Percentiles rank a stretch among this genome's conserved stretches.
Conservation (phyloP, 441 rosid species). For the Bruguiera hainesii region DNA sequence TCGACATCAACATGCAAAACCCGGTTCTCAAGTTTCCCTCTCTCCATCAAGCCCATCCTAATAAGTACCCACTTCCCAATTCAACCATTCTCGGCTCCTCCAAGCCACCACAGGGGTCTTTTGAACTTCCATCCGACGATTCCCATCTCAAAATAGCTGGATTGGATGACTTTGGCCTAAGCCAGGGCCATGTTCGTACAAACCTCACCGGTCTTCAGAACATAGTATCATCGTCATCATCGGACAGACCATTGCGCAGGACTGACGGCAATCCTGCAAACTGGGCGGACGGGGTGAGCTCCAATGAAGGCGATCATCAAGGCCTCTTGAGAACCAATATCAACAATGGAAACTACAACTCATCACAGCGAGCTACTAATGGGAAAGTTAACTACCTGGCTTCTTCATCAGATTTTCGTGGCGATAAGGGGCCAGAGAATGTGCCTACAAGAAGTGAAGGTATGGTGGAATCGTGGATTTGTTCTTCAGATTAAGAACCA, state of each 20-base stretch:
- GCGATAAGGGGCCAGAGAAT: conserved; percentile 37
- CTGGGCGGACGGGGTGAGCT: conserved; percentile 31
- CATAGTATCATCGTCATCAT: conserved; percentile 23
- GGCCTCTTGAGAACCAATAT: conserved; percentile 32
- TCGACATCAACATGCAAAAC: conserved; percentile 45
- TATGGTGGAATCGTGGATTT: conserved; percentile 85
- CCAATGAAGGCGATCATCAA: conserved; percentile 27
- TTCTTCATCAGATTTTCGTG: conserved; percentile 34
- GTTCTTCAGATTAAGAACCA: conserved; percentile 53
- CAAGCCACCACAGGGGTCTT: conserved; percentile 18
- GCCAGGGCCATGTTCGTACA: conserved; percentile 29
- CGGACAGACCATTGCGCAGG: conserved; percentile 25
- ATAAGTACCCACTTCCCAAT: conserved; percentile 39
- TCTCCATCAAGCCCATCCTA: conserved; percentile 47
- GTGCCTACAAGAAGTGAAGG: conserved; percentile 48
- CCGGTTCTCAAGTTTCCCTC: conserved; percentile 59
- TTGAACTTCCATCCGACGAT: conserved; percentile 21
- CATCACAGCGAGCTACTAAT: conserved; percentile 23
- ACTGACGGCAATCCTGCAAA: conserved; percentile 21
- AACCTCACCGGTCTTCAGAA: conserved; percentile 29
- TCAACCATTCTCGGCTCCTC: conserved; percentile 31
- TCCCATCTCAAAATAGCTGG: conserved; percentile 36
- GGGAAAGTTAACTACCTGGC: conserved; percentile 29
- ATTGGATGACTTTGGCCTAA: conserved; percentile 43
- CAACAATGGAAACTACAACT: conserved; percentile 31